Evolutionary conservation across 1,284 basidiomycete species (phyloP).

Genomic region (Microbotryum violaceum): DNA sequence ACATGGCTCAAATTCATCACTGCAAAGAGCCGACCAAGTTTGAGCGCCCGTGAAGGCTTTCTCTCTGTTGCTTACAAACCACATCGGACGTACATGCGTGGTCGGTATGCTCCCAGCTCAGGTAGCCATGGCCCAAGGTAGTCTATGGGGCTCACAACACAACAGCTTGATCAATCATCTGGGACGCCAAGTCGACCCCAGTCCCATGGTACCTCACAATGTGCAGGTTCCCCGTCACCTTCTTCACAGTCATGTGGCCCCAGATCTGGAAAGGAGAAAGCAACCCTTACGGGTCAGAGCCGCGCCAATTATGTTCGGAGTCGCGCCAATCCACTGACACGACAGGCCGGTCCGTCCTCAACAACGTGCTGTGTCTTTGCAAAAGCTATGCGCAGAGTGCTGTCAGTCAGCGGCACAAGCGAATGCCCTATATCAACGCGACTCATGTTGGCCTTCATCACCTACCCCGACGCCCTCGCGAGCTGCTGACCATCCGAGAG

Average conservation of each 20-base stretch:
- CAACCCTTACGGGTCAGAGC: slow-evolving; percentile 44
- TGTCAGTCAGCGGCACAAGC: neutral
- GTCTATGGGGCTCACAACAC: slow-evolving; percentile 45
- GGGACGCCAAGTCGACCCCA: neutral
- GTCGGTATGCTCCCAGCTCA: slow-evolving; percentile 75
- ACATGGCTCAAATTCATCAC: slow-evolving; percentile 96
- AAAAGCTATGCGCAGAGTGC: slow-evolving; percentile 30
- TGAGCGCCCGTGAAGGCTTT: neutral
- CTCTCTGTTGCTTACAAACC: neutral
- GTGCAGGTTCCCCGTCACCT: slow-evolving; percentile 62
- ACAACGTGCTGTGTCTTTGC: slow-evolving; percentile 37
- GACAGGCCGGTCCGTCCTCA: slow-evolving; percentile 38
- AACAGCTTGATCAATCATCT: neutral
- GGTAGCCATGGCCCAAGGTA: slow-evolving; percentile 87
- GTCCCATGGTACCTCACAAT: slow-evolving; percentile 31
- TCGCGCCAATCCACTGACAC: slow-evolving; percentile 10
- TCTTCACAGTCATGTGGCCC: slow-evolving; percentile 76
- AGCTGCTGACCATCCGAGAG: slow-evolving; percentile 26
- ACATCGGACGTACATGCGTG: slow-evolving; percentile 56
- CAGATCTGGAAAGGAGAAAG: slow-evolving; percentile 69
- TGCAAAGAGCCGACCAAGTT: slow-evolving; percentile 38
- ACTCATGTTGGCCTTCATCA: slow-evolving; percentile 1
- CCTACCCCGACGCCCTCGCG: slow-evolving; percentile 11
- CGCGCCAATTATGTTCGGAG: slow-evolving; percentile 63
- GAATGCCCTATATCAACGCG: neutral